Conservation (phyloP, 2,329 filamentous ascomycete genomes). For the Venturia asperata region DNA sequence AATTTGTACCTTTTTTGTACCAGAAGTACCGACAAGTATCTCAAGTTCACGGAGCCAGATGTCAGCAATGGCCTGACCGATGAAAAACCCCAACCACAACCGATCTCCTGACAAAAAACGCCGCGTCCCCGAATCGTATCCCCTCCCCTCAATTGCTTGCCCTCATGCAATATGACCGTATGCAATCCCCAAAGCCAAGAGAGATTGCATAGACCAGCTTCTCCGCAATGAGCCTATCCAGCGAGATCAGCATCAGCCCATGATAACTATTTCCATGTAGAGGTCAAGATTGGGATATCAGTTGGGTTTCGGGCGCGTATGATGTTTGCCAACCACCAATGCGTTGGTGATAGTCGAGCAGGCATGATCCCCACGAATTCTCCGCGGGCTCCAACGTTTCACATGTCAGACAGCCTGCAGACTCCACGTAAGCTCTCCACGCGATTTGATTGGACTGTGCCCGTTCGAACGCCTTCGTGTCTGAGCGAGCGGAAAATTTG, state of each 20-base stretch:
- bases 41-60: not conserved
- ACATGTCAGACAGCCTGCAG: not conserved
- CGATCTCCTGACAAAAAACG: not conserved
- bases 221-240: not conserved
- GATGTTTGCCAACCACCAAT: constrained; percentile 1
- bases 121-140: not conserved
- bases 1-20: not conserved
- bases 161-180: constrained; percentile 1
- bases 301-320: not conserved
- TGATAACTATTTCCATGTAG: not conserved
- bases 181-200: not conserved
- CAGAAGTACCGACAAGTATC: not conserved
- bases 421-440: not conserved
- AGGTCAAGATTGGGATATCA: not conserved
- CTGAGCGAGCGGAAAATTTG: not conserved
- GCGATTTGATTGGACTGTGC: not conserved
- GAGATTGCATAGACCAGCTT: not conserved
- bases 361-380: not conserved
- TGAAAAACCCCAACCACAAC: not conserved
- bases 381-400: constrained; percentile 1
- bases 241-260: not conserved
- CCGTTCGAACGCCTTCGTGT: not conserved
- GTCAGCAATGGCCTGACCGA: not conserved
- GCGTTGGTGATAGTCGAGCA: constrained; percentile 1
- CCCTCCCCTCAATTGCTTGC: not conserved